Evolutionary conservation across 2,329 filamentous ascomycete genomes (phyloP).

Genomic region (Penicillium freii): DNA sequence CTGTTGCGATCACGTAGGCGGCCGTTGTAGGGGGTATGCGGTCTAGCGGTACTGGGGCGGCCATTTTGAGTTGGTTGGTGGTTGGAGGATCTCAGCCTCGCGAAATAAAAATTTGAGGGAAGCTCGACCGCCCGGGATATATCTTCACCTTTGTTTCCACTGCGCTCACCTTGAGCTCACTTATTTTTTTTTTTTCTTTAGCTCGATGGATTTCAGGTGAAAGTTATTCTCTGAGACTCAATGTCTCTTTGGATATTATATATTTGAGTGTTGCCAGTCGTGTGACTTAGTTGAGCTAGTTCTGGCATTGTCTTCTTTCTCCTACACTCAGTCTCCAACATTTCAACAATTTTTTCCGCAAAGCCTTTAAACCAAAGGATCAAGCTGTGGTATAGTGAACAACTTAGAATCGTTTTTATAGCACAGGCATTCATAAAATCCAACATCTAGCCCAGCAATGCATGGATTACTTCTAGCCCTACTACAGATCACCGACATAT

Average conservation of each 20-base stretch:
- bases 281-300: not conserved
- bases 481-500: not conserved
- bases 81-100: constrained; percentile 1
- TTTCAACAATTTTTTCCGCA: not conserved
- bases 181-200: not conserved
- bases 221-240: not conserved
- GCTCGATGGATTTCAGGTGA: not conserved
- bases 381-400: not conserved
- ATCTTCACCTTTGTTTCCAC: not conserved
- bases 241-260: not conserved
- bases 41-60: constrained; percentile 35
- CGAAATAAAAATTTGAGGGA: not conserved
- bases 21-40: constrained; percentile 52
- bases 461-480: not conserved
- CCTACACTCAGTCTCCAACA: not conserved
- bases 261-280: not conserved
- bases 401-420: not conserved
- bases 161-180: not conserved
- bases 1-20: constrained; percentile 68
- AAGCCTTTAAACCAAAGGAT: not conserved
- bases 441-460: too few relatives aligned
- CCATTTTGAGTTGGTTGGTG: constrained; percentile 27
- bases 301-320: not conserved
- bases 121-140: constrained; percentile 9
- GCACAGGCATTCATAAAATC: not conserved